Base-by-base conservation (phyloP, 257 asterid genomes). In the Mentha longifolia region DNA sequence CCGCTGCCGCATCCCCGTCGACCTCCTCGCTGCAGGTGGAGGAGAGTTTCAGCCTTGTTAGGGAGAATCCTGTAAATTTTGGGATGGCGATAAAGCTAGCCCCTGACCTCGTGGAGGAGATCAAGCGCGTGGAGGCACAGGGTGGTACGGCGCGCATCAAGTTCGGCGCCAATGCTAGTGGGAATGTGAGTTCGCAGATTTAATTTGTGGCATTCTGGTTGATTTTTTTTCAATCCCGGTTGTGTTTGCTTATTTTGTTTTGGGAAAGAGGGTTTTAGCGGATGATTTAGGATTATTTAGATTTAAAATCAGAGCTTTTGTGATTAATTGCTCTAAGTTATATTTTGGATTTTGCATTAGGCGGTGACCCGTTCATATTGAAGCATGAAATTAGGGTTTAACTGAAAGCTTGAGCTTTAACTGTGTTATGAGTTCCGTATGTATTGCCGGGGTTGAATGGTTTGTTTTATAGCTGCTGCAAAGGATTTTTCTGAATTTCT, bases 91-190 rank as follows among this genome's bases (percentile, higher is more conserved):
- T 95, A 54, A 83, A 88, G 78, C 81, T 95, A 79, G 82, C 87
- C 47, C 96, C 99, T 11, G 95, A 87, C 88, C 91, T 95, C 17
- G 96, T 92, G 60, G 98, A 95, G 83, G 98, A 95, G 98, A 95
- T 95, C 95, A 95, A 85, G 89, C 94, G 92, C 71, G 91, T 82
- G 76, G 99, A 90, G 91, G 84, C 86, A 8, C 86, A 82, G 67
- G 98, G 99, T 19, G 86, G 82, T 13, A 58, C 67, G 22, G 90
- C 93, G 65, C 85, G 87, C 77, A 92, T 95, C 73, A 95, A 88
- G 83, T 95, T 95, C 76, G 97, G 88, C 71, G 88, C 85, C 77
- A 83, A 86, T 88, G 90, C 95, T 47, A 88, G 61, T 33, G 99
- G 90, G 52, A 95, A 95, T 74, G 99, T 95, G 87, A 87, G 99